These are phyloP conservation scores for Coniosporium tulheliwenetii DNA, from an alignment of 2,329 filamentous ascomycete genomes.

Conservation along the genomic window DNA sequence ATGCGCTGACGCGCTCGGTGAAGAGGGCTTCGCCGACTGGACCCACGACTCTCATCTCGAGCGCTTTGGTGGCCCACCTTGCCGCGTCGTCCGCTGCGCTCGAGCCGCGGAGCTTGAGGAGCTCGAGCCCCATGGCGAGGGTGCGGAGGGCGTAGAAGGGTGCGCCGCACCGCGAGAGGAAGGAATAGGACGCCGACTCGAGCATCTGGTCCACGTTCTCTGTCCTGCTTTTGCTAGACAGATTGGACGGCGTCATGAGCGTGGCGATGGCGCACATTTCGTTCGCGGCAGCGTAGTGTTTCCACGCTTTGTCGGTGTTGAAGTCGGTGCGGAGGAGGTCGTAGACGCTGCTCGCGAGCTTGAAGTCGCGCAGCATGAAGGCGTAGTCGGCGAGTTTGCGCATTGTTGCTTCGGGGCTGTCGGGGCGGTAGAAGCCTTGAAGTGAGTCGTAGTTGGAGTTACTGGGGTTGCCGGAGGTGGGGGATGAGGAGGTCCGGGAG, in stretches of 20 bases:
- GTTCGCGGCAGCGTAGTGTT: conserved; percentile 79
- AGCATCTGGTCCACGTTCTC: conserved; percentile 79
- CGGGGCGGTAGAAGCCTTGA: conserved; percentile 68
- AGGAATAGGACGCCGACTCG: conserved; percentile 83
- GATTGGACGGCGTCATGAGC: conserved; percentile 57
- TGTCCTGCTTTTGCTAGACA: conserved; percentile 58
- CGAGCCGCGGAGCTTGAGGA: conserved; percentile 66
- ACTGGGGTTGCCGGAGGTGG: conserved; percentile 31
- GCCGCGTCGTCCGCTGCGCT: conserved; percentile 74
- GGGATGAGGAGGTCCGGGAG: conserved; percentile 42
- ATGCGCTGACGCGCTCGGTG: conserved; percentile 72
- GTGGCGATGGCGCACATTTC: conserved; percentile 87
- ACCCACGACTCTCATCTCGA: conserved; percentile 65
- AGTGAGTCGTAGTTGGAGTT: conserved; percentile 61
- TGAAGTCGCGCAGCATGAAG: conserved; percentile 95
- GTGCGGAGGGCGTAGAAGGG: conserved; percentile 70
- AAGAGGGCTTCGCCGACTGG: conserved; percentile 65
- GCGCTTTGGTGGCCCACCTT: conserved; percentile 63
- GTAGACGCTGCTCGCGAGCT: conserved; percentile 80
- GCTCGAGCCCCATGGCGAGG: conserved; percentile 60
- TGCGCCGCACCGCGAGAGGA: conserved; percentile 67
- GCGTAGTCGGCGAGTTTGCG: conserved; percentile 87
- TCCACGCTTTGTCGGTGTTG: conserved; percentile 92
- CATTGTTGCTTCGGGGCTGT: conserved; percentile 78
- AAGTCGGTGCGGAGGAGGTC: conserved; percentile 82